Base-by-base conservation (phyloP, 2,329 filamentous ascomycete genomes). In the Fusarium stilboides region DNA sequence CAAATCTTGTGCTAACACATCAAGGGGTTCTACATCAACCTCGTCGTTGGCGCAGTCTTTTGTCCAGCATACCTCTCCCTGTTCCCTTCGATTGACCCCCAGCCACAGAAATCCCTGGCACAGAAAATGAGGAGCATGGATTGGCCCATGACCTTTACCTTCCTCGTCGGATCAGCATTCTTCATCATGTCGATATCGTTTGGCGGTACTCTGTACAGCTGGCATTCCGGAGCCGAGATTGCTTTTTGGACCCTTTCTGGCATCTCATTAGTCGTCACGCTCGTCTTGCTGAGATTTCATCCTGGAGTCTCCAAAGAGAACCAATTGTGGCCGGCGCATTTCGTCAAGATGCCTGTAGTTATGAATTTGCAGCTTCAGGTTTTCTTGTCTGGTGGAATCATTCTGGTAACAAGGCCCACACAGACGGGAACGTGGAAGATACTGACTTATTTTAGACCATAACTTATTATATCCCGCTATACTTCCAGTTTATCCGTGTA, bases 401-500 rank as follows among this genome's bases (percentile, higher is more conserved):
- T 59, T 6, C 3, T 59, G 6, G 57, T 40, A 2, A 31, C 10
- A 31, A 31, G 10, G 13, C 28, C 13, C 4, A 10, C 28, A 31
- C 28, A 13, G 3, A 10, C 5, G 5, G 12, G 10, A 12, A 31
- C 28, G 10, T 31, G 28, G 10, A 31, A 13, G 10, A 31, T 31
- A 1, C 24, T 40, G 1, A 58, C 5, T 8, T 7, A 0, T 0
- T 1, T 6, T 2, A 58, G 56, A 42, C 51, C 1, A 42, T 57
- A 26, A 59, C 57, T 5, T 59, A 57, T 9, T 59, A 42, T 3
- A 31, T 59, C 3, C 42, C 57, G 1, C 0, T 59, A 5, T 59
- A 59, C 13, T 59, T 57, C 6, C 57, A 59, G 8, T 59, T 59
- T 17, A 47, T 59, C 5, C 44, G 44, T 9, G 57, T 57, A 17